These are phyloP conservation scores for Neoascochyta sp. DNA, from an alignment of 2,329 filamentous ascomycete genomes.

Conservation along the genomic window DNA sequence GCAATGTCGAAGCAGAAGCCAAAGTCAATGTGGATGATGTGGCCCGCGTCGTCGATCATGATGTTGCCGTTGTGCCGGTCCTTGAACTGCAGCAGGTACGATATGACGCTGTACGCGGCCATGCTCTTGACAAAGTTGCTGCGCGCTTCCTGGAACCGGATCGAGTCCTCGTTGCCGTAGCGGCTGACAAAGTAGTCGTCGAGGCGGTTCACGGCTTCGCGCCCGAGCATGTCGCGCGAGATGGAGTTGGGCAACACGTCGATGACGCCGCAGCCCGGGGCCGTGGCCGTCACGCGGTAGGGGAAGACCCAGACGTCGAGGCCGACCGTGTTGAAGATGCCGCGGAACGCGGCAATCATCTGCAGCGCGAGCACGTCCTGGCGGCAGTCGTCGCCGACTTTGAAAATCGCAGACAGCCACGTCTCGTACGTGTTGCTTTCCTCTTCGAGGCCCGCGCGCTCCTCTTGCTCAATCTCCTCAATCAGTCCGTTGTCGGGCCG, in stretches of 20 bases:
- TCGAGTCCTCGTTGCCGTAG: slow-evolving; percentile 93
- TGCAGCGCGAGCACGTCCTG: slow-evolving; percentile 95
- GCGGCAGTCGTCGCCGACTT: slow-evolving; percentile 96
- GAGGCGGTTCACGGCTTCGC: slow-evolving; percentile 94
- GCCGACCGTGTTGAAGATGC: slow-evolving; percentile 92
- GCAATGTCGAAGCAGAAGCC: slow-evolving; percentile 99
- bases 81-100: slow-evolving; percentile 96
- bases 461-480: slow-evolving; percentile 32
- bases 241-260: slow-evolving; percentile 97
- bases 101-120: slow-evolving; percentile 97
- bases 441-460: slow-evolving; percentile 29
- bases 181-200: slow-evolving; percentile 98
- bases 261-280: slow-evolving; percentile 95
- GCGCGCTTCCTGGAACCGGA: slow-evolving; percentile 89
- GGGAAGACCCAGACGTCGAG: slow-evolving; percentile 96
- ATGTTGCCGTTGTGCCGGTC: slow-evolving; percentile 99
- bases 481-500: slow-evolving; percentile 42
- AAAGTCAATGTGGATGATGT: slow-evolving; percentile 98
- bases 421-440: slow-evolving; percentile 69
- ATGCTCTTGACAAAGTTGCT: slow-evolving; percentile 99
- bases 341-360: slow-evolving; percentile 96
- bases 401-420: slow-evolving; percentile 99
- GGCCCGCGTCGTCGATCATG: slow-evolving; percentile 96
- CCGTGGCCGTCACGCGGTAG: slow-evolving; percentile 94
- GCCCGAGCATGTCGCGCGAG: slow-evolving; percentile 95